Base-by-base conservation (phyloP, 805 yeast species). In the Nakazawaea ambrosiae region DNA sequence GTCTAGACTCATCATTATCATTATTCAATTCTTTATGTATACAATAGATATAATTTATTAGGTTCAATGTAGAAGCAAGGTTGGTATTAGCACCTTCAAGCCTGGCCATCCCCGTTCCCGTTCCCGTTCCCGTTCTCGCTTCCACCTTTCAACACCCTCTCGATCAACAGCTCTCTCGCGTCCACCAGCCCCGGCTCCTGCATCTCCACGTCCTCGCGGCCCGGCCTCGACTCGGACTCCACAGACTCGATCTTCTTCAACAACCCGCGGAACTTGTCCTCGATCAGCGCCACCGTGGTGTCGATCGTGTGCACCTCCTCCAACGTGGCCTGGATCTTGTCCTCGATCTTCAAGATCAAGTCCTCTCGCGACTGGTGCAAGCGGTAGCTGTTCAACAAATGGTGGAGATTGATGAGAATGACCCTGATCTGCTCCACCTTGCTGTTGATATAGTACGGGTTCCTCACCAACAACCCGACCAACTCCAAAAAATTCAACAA, bases 331-430 rank as follows among this genome's bases (percentile, higher is more conserved):
- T 57, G 51, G 35, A 66, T 65, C 49, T 81, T 82, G 30, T 69
- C 65, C 34, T 74, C 83, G 24, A 90, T 73, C 51, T 83, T 64
- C 66, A 86, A 67, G 30, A 88, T 85, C 45, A 92, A 65, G 34
- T 89, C 80, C 51, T 92, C 98, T 36, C 97, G 68, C 3, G 95
- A 82, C 54, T 92, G 98, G 58, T 92, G 97, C 3, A 97, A 92
- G 43, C 98, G 68, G 58, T 92, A 92, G 36, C 89, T 88, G 55
- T 92, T 92, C 41, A 92, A 62, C 26, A 92, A 63, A 56, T 92
- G 97, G 55, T 92, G 97, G 45, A 92, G 78, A 53, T 92, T 92
- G 53, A 90, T 81, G 36, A 92, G 63, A 9, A 90, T 77, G 11
- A 81, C 70, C 45, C 94, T 74, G 27, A 92, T 75, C 46, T 86